phyloP scores from a whole-genome alignment of 1,284 basidiomycete species.

The Cutaneotrichosporon daszewskae region DNA sequence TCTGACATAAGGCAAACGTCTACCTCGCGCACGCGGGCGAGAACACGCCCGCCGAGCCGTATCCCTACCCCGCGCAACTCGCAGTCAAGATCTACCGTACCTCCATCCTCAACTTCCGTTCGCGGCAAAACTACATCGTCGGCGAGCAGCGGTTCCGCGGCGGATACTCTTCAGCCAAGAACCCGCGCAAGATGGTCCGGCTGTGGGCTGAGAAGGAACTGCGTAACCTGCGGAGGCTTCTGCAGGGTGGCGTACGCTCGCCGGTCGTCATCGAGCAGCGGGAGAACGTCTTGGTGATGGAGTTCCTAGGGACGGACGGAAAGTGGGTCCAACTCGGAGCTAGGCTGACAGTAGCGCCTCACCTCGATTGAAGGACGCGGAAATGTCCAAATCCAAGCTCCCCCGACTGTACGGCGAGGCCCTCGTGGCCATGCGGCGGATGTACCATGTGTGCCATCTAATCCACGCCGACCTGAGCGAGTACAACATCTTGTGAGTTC shows the following conservation, averaged over 20 bases:
- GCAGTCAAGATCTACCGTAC: slow-evolving; percentile 99
- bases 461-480: slow-evolving; percentile 98
- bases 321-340: slow-evolving; percentile 17
- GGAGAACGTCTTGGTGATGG: slow-evolving; percentile 96
- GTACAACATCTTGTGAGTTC: slow-evolving; percentile 87
- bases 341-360: slow-evolving; percentile 61
- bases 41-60: slow-evolving; percentile 45
- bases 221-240: slow-evolving; percentile 83
- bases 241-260: slow-evolving; percentile 72
- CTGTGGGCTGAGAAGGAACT: slow-evolving; percentile 99
- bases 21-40: slow-evolving; percentile 74
- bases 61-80: slow-evolving; percentile 60
- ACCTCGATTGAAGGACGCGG: slow-evolving; percentile 83
- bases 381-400: slow-evolving; percentile 52
- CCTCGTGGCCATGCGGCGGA: slow-evolving; percentile 68
- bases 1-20: slow-evolving; percentile 69
- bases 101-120: slow-evolving; percentile 94
- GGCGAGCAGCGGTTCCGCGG: slow-evolving; percentile 86
- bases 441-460: slow-evolving; percentile 86
- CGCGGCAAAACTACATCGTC: slow-evolving; percentile 88
- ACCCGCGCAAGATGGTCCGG: slow-evolving; percentile 97
- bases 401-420: slow-evolving; percentile 72
- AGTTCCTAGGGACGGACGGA: slow-evolving; percentile 74
- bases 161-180: slow-evolving; percentile 78
- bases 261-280: slow-evolving; percentile 88